Percentiles rank a stretch among this genome's conserved stretches.
These are phyloP conservation scores for Macrophomina phaseolina DNA, from an alignment of 2,329 filamentous ascomycete genomes.

Conservation along the genomic window DNA sequence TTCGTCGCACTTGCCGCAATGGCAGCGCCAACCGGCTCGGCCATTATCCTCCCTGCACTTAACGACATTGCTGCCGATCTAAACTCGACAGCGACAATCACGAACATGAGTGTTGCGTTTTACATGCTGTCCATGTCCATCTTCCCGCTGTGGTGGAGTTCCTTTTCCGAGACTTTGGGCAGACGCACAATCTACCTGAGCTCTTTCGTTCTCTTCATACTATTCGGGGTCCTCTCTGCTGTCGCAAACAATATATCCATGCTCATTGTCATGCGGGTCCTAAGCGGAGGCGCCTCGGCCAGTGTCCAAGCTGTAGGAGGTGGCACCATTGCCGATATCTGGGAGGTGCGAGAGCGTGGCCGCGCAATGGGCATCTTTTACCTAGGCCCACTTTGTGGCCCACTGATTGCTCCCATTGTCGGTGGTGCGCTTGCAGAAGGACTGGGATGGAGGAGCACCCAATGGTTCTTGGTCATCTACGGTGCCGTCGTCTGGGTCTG, in stretches of 20 bases:
- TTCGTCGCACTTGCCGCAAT: constrained; percentile 78
- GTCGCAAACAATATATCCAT: constrained; percentile 44
- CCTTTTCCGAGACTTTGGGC: constrained; percentile 45
- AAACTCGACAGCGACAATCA: constrained; percentile 39
- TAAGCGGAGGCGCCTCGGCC: constrained; percentile 46
- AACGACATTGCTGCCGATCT: constrained; percentile 42
- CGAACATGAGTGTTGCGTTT: constrained; percentile 48
- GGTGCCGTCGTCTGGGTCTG: constrained; percentile 41
- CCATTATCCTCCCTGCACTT: constrained; percentile 72
- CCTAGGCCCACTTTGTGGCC: constrained; percentile 46
- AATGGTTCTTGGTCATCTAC: constrained; percentile 48
- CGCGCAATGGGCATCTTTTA: constrained; percentile 48
- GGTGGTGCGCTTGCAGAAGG: constrained; percentile 42
- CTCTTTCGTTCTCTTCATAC: constrained; percentile 41
- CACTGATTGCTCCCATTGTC: constrained; percentile 46
- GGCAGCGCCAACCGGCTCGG: constrained; percentile 81
- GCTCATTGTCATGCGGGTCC: constrained; percentile 43
- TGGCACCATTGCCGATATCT: constrained; percentile 46
- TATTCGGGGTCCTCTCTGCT: constrained; percentile 42
- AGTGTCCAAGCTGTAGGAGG: constrained; percentile 47
- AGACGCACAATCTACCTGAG: constrained; percentile 45
- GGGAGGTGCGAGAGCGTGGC: constrained; percentile 46
- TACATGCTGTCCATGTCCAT: constrained; percentile 51
- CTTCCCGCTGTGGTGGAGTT: constrained; percentile 50
- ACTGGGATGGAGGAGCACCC: constrained; percentile 46